These are phyloP conservation scores for Scalesia atractyloides DNA, from an alignment of 129 eudicot species.

Conservation along the genomic window DNA sequence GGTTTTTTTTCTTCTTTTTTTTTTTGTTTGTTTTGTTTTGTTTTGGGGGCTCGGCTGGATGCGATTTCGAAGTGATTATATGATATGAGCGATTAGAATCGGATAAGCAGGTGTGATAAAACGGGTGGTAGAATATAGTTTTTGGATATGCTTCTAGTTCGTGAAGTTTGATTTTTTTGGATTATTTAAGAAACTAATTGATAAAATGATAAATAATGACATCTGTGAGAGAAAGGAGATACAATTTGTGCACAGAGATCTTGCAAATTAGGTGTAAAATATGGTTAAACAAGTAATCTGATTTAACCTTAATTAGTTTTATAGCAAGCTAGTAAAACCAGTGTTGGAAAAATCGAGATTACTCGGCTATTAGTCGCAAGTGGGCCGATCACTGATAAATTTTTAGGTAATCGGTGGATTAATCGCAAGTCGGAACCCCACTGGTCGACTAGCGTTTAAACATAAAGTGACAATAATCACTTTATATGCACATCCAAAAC, in stretches of 20 bases:
- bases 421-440: no score
- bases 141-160: background rate
- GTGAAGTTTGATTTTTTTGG: background rate
- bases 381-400: background rate
- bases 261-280: background rate
- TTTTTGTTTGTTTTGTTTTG: no score
- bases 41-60: background rate
- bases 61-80: background rate
- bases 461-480: background rate
- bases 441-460: background rate
- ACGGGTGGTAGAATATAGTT: background rate
- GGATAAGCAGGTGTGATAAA: constrained; percentile 3
- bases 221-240: background rate
- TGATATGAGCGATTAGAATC: background rate
- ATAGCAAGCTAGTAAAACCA: no score
- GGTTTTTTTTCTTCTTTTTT: no score
- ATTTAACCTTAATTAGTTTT: background rate
- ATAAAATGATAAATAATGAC: background rate
- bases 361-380: no score
- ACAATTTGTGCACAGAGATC: background rate
- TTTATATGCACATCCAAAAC: background rate
- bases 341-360: no score
- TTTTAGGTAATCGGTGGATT: no score
- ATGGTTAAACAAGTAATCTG: background rate
- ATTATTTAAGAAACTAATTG: no score